These are phyloP conservation scores for Orbilia ellipsospora DNA, from an alignment of 2,329 filamentous ascomycete genomes.

Conservation along the genomic window DNA sequence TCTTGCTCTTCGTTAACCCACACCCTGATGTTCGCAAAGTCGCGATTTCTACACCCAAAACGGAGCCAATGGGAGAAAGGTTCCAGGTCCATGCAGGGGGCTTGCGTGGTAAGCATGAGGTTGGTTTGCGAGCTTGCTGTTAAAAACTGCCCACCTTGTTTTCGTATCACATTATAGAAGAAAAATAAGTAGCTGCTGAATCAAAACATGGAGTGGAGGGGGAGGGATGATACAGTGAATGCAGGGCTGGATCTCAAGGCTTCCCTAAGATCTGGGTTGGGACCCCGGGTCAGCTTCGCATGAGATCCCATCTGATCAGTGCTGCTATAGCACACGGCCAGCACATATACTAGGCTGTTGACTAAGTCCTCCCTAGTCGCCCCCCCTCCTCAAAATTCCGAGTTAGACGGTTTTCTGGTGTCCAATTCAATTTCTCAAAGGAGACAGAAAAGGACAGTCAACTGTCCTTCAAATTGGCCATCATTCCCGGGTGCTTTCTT, in stretches of 20 bases:
- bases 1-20: conserved; percentile 37
- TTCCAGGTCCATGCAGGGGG: conserved; percentile 45
- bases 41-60: conserved; percentile 25
- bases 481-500: conserved; percentile 26
- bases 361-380: conserved; percentile 30
- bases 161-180: conserved; percentile 49
- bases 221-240: conserved; percentile 2
- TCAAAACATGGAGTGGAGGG: too few relatives aligned
- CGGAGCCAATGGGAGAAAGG: conserved; percentile 44
- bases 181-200: too few relatives aligned
- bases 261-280: conserved; percentile 43
- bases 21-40: conserved; percentile 45
- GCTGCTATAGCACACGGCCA: too few relatives aligned
- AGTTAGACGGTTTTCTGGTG: conserved; percentile 54
- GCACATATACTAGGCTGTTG: conserved; percentile 10
- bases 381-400: conserved; percentile 44
- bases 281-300: conserved; percentile 6
- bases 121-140: conserved; percentile 26
- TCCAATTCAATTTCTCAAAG: conserved; percentile 27
- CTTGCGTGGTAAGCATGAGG: conserved; percentile 19
- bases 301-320: conserved; percentile 33
- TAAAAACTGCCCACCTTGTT: conserved; percentile 24
- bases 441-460: conserved; percentile 33
- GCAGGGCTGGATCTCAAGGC: conserved; percentile 48
- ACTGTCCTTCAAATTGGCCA: conserved; percentile 17